Evolutionary conservation across 2,329 filamentous ascomycete species (phyloP), one percentile per base, ranked within the genome.

Genomic region (Curvularia lunata): DNA sequence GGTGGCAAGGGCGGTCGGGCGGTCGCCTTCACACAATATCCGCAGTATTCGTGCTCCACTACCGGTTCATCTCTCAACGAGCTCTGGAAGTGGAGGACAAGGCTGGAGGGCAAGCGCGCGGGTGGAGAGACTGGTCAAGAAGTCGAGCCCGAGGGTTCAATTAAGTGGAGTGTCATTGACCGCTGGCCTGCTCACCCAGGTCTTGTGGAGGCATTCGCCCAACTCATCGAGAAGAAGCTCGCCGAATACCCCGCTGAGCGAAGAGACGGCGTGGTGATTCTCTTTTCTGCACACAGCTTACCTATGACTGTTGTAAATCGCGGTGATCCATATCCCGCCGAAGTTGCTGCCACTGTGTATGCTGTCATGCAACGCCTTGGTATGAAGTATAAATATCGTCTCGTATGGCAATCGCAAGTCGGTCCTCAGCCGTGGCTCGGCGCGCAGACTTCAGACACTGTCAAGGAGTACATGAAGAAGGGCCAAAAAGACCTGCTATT

Each of bases 391-490:
- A 91, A 91, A 5, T 98, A 97, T 79, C 88, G 95, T 53, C 83
- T 99, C 18, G 95, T 93, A 72, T 99, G 95, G 95, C 95, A 99
- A 78, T 97, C 93, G 5, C 95, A 99, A 79, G 95, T 99, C 62
- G 95, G 96, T 7, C 95, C 96, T 0, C 91, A 89, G 27, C 91
- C 95, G 19, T 99, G 95, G 95, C 84, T 99, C 8, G 95, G 95
- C 21, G 93, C 95, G 10, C 95, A 99, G 77, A 99, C 95, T 0
- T 88, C 89, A 59, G 87, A 89, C 65, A 94, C 93, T 0, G 95
- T 99, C 10, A 88, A 93, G 73, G 85, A 92, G 59, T 96, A 97
- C 74, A 88, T 98, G 65, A 87, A 90, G 73, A 92, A 95, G 78
- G 95, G 94, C 0, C 91, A 97, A 72, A 96, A 89, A 54, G 92